Conservation (phyloP, 140 eudicot genomes). For the Bidens hawaiensis region DNA sequence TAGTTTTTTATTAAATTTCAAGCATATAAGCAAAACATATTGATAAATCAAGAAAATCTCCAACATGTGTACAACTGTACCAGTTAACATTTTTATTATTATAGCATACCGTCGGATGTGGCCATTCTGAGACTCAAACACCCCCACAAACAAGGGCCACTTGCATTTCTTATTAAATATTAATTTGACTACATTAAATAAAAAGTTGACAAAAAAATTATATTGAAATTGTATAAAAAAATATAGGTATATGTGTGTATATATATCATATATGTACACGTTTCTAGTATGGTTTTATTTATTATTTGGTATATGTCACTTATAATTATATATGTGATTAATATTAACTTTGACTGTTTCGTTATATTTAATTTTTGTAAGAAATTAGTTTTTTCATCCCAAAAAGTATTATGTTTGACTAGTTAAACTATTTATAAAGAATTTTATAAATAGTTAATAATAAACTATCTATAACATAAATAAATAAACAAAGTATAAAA, state of each 20-base stretch:
- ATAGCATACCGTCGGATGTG: neutral
- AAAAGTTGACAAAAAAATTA: neutral
- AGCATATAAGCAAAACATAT: neutral
- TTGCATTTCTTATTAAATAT: neutral
- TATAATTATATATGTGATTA: neutral
- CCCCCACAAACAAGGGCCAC: slow-evolving; percentile 16
- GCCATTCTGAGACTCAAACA: neutral
- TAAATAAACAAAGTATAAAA: neutral
- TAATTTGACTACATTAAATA: neutral
- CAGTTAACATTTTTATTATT: neutral
- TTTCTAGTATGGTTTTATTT: neutral
- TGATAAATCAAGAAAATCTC: neutral
- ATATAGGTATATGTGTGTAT: neutral
- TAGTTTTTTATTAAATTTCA: neutral
- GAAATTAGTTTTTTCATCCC: neutral
- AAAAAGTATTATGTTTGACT: neutral
- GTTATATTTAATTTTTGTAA: no score
- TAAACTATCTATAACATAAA: neutral
- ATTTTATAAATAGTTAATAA: neutral
- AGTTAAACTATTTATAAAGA: neutral
- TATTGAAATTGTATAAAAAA: neutral
- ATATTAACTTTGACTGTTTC: neutral
- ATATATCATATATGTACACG: neutral
- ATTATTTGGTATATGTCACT: neutral
- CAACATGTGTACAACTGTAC: slow-evolving; percentile 3